Evolutionary conservation across 169 alveolate genomes (phyloP).

Genomic region (Toxoplasma gondii): DNA sequence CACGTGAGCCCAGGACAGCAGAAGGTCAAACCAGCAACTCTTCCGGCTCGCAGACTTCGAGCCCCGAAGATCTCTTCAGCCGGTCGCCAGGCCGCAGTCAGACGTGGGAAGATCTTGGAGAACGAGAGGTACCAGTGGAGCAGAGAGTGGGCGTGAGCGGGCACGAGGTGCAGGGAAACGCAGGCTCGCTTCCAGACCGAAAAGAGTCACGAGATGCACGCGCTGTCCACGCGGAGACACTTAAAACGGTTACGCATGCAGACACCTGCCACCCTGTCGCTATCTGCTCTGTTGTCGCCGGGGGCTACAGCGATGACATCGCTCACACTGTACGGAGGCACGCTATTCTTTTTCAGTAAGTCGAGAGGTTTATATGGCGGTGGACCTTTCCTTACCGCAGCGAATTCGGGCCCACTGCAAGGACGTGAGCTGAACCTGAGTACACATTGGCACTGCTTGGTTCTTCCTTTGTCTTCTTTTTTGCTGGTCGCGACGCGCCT

Average conservation of each 20-base stretch:
- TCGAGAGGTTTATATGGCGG: not conserved
- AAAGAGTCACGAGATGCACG: not conserved
- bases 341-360: constrained; percentile 11
- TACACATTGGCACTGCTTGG: not conserved
- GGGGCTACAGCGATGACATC: constrained; percentile 19
- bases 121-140: not conserved
- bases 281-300: constrained; percentile 36
- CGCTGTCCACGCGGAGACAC: not conserved
- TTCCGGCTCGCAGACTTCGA: no score
- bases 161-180: not conserved
- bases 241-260: not conserved
- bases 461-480: no score
- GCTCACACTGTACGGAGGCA: not conserved
- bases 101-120: not conserved
- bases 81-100: not conserved
- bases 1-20: no score
- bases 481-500: no score
- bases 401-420: not conserved
- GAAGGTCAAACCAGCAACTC: no score
- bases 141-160: not conserved
- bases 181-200: no score
- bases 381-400: not conserved
- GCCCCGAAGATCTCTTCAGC: no score
- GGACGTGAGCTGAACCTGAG: not conserved
- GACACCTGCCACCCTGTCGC: not conserved